These are phyloP conservation scores for Kwoniella dejecticola DNA, from an alignment of 768 basidiomycete species.

Conservation along the genomic window DNA sequence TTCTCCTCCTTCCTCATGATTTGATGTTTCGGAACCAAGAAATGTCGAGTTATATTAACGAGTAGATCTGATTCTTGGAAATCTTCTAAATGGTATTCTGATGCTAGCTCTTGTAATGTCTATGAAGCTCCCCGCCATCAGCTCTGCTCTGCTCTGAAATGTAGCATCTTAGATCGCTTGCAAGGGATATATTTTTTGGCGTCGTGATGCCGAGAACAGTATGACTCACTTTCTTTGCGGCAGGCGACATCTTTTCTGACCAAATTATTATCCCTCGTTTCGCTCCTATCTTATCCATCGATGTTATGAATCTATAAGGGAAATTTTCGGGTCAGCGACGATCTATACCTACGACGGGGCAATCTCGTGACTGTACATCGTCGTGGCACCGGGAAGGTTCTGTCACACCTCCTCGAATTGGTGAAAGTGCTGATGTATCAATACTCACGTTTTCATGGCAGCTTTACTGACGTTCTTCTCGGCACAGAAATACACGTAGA, in stretches of 20 bases:
- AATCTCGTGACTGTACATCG: too few species aligned
- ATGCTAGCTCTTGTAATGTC: constrained; percentile 89
- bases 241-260: constrained; percentile 93
- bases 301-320: constrained; percentile 70
- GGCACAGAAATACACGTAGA: constrained; percentile 94
- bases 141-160: too few species aligned
- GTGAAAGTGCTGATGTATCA: not conserved
- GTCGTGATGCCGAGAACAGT: too few species aligned
- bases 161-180: too few species aligned
- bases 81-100: constrained; percentile 85
- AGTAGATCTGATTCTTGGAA: constrained; percentile 95
- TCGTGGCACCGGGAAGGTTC: too few species aligned
- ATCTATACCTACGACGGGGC: too few species aligned
- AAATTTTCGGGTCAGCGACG: not conserved
- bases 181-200: too few species aligned
- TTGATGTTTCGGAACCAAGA: constrained; percentile 89
- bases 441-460: constrained; percentile 89
- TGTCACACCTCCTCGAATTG: too few species aligned
- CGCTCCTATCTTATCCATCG: constrained; percentile 89
- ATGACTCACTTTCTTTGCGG: constrained; percentile 79
- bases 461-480: constrained; percentile 94
- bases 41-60: constrained; percentile 96
- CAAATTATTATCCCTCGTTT: constrained; percentile 92
- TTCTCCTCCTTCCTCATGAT: constrained; percentile 85
- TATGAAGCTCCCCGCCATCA: too few species aligned